A percentile compares a stretch with the other conserved stretches of the same genome.
Evolutionary conservation across 1,139 yeast species (phyloP).

Genomic region (Scheffersomyces stambukii): DNA sequence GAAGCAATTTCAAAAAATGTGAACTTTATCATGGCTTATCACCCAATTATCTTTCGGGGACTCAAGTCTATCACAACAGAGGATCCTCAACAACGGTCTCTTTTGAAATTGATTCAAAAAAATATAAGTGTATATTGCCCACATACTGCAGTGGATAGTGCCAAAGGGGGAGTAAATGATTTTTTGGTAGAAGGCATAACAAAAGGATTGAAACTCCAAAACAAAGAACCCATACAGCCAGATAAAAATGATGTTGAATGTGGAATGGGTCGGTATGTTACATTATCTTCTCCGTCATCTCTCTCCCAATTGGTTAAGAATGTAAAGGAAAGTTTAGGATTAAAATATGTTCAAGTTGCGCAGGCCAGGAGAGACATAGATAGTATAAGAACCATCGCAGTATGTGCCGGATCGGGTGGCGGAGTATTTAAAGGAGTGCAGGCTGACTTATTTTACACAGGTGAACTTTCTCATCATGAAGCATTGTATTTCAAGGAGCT

Average conservation of each 20-base stretch:
- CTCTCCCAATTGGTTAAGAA: constrained; percentile 45
- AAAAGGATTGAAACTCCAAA: constrained; percentile 16
- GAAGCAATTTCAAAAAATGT: constrained; percentile 64
- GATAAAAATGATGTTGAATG: constrained; percentile 32
- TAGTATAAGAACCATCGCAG: constrained; percentile 61
- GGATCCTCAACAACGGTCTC: constrained; percentile 79
- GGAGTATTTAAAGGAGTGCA: constrained; percentile 56
- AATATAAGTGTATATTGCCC: constrained; percentile 90
- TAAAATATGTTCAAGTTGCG: constrained; percentile 66
- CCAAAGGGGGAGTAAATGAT: constrained; percentile 87
- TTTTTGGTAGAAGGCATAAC: constrained; percentile 72
- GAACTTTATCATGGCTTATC: constrained; percentile 76
- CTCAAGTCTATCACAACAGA: constrained; percentile 65
- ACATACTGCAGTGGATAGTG: constrained; percentile 95
- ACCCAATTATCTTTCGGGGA: constrained; percentile 90
- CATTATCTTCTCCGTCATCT: constrained; percentile 39
- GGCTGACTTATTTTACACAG: constrained; percentile 83
- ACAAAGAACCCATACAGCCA: constrained; percentile 25
- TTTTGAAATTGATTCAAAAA: constrained; percentile 65
- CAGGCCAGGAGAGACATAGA: constrained; percentile 34
- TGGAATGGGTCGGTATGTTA: constrained; percentile 85
- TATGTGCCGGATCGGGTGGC: constrained; percentile 96
- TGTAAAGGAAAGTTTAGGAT: constrained; percentile 51
- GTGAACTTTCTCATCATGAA: constrained; percentile 94
- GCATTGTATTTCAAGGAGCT: constrained; percentile 64